These are phyloP conservation scores for Linum lewisii DNA, from an alignment of 345 rosid species.

Conservation along the genomic window DNA sequence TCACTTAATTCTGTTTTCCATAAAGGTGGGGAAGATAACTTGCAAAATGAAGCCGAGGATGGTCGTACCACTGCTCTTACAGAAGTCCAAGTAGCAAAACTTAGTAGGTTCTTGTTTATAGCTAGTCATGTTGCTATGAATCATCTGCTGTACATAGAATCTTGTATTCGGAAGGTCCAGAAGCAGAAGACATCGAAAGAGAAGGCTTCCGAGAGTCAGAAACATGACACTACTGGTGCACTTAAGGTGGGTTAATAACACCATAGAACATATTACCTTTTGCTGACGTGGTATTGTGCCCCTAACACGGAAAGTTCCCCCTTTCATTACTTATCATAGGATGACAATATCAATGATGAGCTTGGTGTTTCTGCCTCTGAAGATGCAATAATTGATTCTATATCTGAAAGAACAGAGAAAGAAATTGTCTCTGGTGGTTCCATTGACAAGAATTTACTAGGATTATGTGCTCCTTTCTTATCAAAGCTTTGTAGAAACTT, in stretches of 20 bases:
- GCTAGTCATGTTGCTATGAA: conserved; percentile 91
- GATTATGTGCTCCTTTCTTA: conserved; percentile 69
- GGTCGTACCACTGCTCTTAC: conserved; percentile 25
- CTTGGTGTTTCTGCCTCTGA: conserved; percentile 91
- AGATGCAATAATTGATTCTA: conserved; percentile 74
- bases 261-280: neutral
- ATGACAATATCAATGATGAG: conserved; percentile 71
- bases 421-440: conserved; percentile 75
- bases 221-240: conserved; percentile 16
- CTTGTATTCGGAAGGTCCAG: conserved; percentile 68
- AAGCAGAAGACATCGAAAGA: conserved; percentile 64
- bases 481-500: conserved; percentile 87
- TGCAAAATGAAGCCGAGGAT: conserved; percentile 30
- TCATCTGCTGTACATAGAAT: conserved; percentile 89
- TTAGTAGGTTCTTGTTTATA: conserved; percentile 73
- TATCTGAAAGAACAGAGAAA: conserved; percentile 80
- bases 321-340: conserved; percentile 37
- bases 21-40: conserved; percentile 34
- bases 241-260: neutral
- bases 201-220: conserved; percentile 35
- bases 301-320: conserved; percentile 1
- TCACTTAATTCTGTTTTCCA: conserved; percentile 54
- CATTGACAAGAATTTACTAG: conserved; percentile 57
- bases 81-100: conserved; percentile 60
- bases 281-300: neutral